Evolutionary conservation across 1,284 basidiomycete genomes (phyloP).

Genomic region (Pyrrhoderma noxium): DNA sequence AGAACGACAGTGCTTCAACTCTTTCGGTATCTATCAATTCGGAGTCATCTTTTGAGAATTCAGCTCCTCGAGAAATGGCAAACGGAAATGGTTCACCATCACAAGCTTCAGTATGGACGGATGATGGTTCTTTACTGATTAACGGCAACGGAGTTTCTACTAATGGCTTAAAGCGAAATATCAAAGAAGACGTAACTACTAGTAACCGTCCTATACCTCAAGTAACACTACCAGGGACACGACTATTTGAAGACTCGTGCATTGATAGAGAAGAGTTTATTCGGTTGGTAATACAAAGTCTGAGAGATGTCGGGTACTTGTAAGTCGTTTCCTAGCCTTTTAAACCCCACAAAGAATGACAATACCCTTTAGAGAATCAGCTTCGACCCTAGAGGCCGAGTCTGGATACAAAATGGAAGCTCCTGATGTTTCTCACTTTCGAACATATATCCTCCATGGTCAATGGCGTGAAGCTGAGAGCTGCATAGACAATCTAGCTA

Average conservation of each 20-base stretch:
- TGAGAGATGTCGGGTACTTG: constrained; percentile 91
- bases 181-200: constrained; percentile 1
- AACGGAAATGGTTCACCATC: no score
- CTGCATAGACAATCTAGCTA: constrained; percentile 61
- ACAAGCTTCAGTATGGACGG: no score
- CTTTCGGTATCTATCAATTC: constrained; percentile 36
- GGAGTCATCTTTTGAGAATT: constrained; percentile 39
- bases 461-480: constrained; percentile 79
- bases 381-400: constrained; percentile 82
- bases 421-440: constrained; percentile 72
- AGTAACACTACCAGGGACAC: constrained; percentile 61
- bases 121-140: no score
- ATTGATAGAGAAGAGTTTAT: constrained; percentile 90
- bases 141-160: not conserved
- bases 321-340: constrained; percentile 39
- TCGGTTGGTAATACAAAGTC: constrained; percentile 82
- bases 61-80: constrained; percentile 35
- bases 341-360: not conserved
- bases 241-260: constrained; percentile 66
- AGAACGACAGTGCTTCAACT: constrained; percentile 36
- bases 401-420: constrained; percentile 88
- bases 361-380: constrained; percentile 62
- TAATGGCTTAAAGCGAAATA: constrained; percentile 10
- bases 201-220: constrained; percentile 37
- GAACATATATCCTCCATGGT: constrained; percentile 76